These are phyloP conservation scores for Aegilops speltoides DNA, from an alignment of 176 grass and related monocot species.

Conservation along the genomic window DNA sequence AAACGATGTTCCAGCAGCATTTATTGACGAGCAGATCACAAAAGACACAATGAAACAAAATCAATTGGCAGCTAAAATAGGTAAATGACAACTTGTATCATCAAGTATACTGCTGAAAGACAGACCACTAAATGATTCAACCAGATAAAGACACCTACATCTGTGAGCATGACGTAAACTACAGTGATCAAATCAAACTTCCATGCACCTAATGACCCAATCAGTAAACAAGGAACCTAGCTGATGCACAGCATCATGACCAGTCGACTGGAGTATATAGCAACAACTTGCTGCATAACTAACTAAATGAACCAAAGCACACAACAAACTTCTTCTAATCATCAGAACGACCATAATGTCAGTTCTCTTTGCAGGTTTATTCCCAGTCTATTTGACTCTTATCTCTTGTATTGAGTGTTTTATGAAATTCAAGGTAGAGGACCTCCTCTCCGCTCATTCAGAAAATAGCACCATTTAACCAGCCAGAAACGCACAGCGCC, in stretches of 20 bases:
- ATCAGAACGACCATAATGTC: background rate
- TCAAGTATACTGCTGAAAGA: background rate
- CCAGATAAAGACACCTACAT: background rate
- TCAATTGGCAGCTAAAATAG: background rate
- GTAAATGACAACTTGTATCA: background rate
- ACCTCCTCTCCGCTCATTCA: background rate
- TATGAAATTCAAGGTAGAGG: background rate
- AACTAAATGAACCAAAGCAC: background rate
- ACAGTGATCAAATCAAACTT: slow-evolving; percentile 2
- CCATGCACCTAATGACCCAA: background rate
- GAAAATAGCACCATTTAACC: background rate
- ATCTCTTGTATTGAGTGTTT: background rate
- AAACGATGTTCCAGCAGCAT: background rate
- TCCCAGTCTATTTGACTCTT: background rate
- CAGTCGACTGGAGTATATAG: background rate
- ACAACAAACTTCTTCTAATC: background rate
- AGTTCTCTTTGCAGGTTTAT: background rate
- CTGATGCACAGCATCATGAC: background rate
- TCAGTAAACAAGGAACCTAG: slow-evolving; percentile 7
- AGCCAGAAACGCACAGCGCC: background rate
- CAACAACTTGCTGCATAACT: background rate
- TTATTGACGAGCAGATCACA: background rate
- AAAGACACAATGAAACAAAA: background rate
- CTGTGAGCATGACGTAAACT: background rate
- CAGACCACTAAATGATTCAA: slow-evolving; percentile 10